Evolutionary conservation across 2,329 filamentous ascomycete species (phyloP), one percentile per base, ranked within the genome.

Genomic region (Pseudocercospora macadamiae): DNA sequence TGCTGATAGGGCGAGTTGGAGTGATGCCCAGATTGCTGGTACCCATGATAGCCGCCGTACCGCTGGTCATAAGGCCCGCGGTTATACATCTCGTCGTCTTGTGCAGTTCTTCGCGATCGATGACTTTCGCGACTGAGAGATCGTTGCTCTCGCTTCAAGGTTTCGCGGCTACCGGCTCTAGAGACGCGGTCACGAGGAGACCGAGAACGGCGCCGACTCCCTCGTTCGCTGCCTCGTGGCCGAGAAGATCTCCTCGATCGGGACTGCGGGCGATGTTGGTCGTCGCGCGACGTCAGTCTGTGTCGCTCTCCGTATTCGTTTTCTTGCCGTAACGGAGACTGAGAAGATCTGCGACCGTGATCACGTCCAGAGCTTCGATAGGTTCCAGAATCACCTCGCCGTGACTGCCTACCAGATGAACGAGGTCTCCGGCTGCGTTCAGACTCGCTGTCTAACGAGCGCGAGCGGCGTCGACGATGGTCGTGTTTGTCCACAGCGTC

Each of bases 1-100:
- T 75, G 73, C 8, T 87, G 88, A 74, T 87, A 87, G 74, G 74
- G 75, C 63, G 78, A 79, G 60, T 75, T 77, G 14, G 55, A 56
- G 54, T 60, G 30, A 54, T 65, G 63, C 36, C 51, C 59, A 32
- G 53, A 51, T 74, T 78, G 75, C 72, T 84, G 85, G 74, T 76
- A 85, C 83, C 79, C 76, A n/a, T 87, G 85, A 16, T 66, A 61
- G 19, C 64, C 60, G 19, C 65, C 64, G 54, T 71, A 68, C 37
- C 67, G 64, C n/a, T 53, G 60, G 23, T 68, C 68, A 45, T 72
- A 68, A 8, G 59, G 64, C 4, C 65, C 63, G 10, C 71, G 71
- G 39, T 65, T 63, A 52, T 72, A 71, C 71, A 73, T 73, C 3
- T 68, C 67, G 52, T 68, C 68, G 51, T 52, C 42, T 23, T 65